Evolutionary conservation across 2,329 filamentous ascomycete species (phyloP), one percentile per base, ranked within the genome.

Genomic region (Talaromyces funiculosus): DNA sequence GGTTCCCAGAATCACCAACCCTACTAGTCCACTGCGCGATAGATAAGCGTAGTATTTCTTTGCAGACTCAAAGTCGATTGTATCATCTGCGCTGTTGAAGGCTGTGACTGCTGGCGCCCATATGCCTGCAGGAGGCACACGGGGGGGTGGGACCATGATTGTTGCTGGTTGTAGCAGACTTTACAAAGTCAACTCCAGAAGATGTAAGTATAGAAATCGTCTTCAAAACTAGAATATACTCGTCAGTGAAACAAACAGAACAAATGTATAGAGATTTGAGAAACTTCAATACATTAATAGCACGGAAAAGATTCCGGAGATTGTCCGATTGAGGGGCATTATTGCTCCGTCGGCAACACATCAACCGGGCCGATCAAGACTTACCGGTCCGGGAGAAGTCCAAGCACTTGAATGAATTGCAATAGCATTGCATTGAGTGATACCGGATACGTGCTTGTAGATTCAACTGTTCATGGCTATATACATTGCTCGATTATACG

Each of bases 71-170:
- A 81, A 70, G 65, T 82, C 78, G 29, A 83, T 70, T 2, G 73
- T 75, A 68, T 84, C 82, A 20, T 77, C 78, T 14, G 65, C 68
- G 22, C 75, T 77, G 68, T 83, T 71, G 71, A 84, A 83, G 68
- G 82, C 81, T 26, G 82, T 84, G 24, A 84, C 76, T 9, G 81
- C 79, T 5, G 82, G 82, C 56, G 74, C 78, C 78, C 80, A 84
- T 55, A 82, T 76, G 26, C 79, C 79, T 1, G 72, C 60, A 22
- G 53, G 58, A 42, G 72, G 71, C 35, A 72, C 68, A 42, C 62
- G 67, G 54, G 59, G 61, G 63, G 60, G 61, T 33, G n/a, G 29
- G 6, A 22, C 29, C 55, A 51, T 57, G 12, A 24, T 53, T 51
- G 45, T 51, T 29, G 16, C 26, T 14, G 24, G 14, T 18, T 4